Evolutionary conservation across 2,329 filamentous ascomycete species (phyloP), one percentile per base, ranked within the genome.

Genomic region (Xylariaceae sp.): DNA sequence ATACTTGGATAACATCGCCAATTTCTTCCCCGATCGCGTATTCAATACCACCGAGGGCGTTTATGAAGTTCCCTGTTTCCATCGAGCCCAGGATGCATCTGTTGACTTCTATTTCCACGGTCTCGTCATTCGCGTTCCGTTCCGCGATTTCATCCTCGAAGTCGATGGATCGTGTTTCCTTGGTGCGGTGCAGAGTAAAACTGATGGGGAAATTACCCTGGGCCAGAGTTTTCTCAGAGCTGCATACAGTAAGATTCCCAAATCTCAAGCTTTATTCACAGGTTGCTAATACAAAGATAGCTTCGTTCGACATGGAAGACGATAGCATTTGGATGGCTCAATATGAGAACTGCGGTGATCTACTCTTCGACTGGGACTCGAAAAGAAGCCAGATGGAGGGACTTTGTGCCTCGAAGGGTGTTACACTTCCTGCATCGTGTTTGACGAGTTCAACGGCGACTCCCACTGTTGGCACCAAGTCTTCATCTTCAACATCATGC

Each of bases 261-360:
- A 47, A 1, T 45, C 3, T 10, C 13, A 3, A 1, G 51, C 13
- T 18, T 11, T 1, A 5, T 13, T 41, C 35, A 10, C 2, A 47
- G 7, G 3, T 52, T 37, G 34, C 53, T 61, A 51, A 64, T 5
- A 11, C 15, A 23, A 4, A 18, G 23, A n/a, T 48, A 66, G 65
- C 61, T 37, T 60, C 61, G 4, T 67, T 65, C 30, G 65, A 67
- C 15, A 7, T 60, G n/a, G 65, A 67, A 23, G 15, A 57, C 1
- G 47, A 62, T 9, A 15, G 55, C 5, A 62, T 67, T 11, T 65
- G 61, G 15, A 56, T 67, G 53, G 65, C 65, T 8, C 65, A 67
- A 47, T 67, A 63, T 44, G 55, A 61, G 44, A 59, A 65, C 37
- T 67, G 64, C 30, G 64, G 63, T 13, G 60, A 63, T n/a, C 3